These are phyloP conservation scores for Hymenochaete sp. DNA, from an alignment of 1,284 basidiomycete genomes.

Conservation along the genomic window DNA sequence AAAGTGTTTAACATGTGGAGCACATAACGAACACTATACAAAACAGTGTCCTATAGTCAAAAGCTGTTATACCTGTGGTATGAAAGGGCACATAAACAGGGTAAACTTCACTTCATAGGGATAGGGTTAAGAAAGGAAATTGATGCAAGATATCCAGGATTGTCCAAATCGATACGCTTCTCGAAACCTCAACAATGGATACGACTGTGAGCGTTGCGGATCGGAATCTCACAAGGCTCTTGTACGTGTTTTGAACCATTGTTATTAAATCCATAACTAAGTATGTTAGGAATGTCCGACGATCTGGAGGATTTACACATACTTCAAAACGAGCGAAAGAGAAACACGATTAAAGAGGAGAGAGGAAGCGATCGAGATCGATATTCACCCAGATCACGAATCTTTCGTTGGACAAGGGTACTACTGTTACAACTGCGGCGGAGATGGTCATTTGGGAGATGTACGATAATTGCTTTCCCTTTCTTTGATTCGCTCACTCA, in stretches of 20 bases:
- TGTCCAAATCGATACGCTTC: slow-evolving; percentile 60
- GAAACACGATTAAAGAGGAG: slow-evolving; percentile 42
- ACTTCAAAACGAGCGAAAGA: slow-evolving; percentile 52
- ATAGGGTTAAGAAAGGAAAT: background rate
- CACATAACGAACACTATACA: slow-evolving; percentile 75
- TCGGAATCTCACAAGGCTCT: slow-evolving; percentile 59
- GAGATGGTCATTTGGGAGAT: slow-evolving; percentile 77
- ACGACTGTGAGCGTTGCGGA: slow-evolving; percentile 72
- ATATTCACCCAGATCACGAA: slow-evolving; percentile 51
- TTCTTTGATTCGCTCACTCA: slow-evolving; percentile 2
- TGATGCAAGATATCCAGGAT: slow-evolving; percentile 35
- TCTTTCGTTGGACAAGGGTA: slow-evolving; percentile 62
- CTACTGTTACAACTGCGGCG: slow-evolving; percentile 89
- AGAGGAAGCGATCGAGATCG: slow-evolving; percentile 38
- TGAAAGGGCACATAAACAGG: slow-evolving; percentile 75
- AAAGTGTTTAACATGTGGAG: slow-evolving; percentile 85
- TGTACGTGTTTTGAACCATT: slow-evolving; percentile 29
- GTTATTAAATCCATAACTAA: background rate
- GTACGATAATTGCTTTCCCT: slow-evolving; percentile 38
- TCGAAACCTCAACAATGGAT: slow-evolving; percentile 25
- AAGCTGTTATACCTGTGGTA: slow-evolving; percentile 79
- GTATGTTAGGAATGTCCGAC: slow-evolving; percentile 73
- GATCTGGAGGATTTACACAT: slow-evolving; percentile 82
- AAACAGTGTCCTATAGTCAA: slow-evolving; percentile 79
- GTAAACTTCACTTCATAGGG: slow-evolving; percentile 31